phyloP scores from a whole-genome alignment of 1,284 basidiomycete species.

The Volvariella volvacea region DNA sequence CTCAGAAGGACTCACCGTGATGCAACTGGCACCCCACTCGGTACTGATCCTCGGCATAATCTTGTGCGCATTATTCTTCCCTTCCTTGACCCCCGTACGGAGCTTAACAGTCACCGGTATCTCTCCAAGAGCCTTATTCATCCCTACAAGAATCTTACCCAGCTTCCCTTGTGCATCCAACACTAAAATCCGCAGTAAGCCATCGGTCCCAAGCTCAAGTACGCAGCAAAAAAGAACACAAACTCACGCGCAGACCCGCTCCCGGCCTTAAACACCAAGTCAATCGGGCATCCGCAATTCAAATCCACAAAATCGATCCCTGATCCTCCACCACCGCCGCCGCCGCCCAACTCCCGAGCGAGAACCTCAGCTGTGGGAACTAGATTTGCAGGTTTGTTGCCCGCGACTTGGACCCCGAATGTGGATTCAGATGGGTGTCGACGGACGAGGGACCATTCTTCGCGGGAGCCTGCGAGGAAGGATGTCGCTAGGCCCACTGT shows the following conservation, averaged over 20 bases:
- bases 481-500: constrained; percentile 82
- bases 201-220: background rate
- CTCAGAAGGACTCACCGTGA: constrained; percentile 55
- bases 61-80: constrained; percentile 83
- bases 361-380: constrained; percentile 85
- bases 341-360: constrained; percentile 52
- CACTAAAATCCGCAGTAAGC: constrained; percentile 46
- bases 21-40: constrained; percentile 75
- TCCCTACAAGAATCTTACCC: constrained; percentile 84
- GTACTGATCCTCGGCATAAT: constrained; percentile 79
- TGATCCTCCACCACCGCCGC: background rate
- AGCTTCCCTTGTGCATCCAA: constrained; percentile 81
- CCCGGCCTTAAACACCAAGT: constrained; percentile 89
- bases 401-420: constrained; percentile 90
- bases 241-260: constrained; percentile 81
- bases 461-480: constrained; percentile 76
- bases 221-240: constrained; percentile 2
- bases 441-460: constrained; percentile 88
- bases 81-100: constrained; percentile 86
- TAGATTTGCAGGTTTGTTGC: constrained; percentile 70
- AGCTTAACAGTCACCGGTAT: constrained; percentile 96
- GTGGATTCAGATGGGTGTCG: constrained; percentile 82
- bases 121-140: constrained; percentile 88
- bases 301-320: constrained; percentile 89
- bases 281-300: constrained; percentile 97